Conservation (phyloP, 306 rosid species). For the Dalbergia cochinchinensis region DNA sequence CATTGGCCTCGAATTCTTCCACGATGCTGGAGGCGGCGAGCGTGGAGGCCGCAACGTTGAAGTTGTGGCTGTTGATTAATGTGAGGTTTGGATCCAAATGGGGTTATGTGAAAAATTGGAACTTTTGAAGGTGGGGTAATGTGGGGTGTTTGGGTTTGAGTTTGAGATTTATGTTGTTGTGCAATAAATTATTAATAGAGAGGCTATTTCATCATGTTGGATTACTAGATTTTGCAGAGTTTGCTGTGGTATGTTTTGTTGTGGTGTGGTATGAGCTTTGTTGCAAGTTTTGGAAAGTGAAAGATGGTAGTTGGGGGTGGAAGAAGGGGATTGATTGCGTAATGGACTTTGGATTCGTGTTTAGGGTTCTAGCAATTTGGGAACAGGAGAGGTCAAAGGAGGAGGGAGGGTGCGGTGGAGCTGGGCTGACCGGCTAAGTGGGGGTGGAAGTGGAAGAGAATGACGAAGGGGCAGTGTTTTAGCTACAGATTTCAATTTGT, state of each 20-base stretch:
- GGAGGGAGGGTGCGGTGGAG: too few species aligned
- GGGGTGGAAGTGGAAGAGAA: too few species aligned
- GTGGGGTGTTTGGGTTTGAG: not conserved
- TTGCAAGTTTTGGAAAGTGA: not conserved
- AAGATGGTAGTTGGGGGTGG: not conserved
- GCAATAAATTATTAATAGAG: constrained; percentile 33
- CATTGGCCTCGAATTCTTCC: too few species aligned
- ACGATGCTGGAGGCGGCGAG: too few species aligned
- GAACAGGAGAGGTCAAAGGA: not conserved
- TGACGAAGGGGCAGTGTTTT: too few species aligned
- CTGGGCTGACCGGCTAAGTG: too few species aligned
- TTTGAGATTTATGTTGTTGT: not conserved
- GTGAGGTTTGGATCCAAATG: constrained; percentile 13
- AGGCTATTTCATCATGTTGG: not conserved
- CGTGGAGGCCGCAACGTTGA: too few species aligned
- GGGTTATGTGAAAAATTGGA: constrained; percentile 20
- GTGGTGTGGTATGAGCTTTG: not conserved
- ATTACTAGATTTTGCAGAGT: too few species aligned
- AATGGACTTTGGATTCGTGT: not conserved
- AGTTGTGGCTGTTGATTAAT: too few species aligned
- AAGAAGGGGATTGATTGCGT: not conserved
- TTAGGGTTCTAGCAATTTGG: constrained; percentile 45
- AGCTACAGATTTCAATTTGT: too few species aligned
- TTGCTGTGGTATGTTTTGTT: too few species aligned
- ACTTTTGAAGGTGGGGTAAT: not conserved